Evolutionary conservation across 306 rosid genomes (phyloP).

Genomic region (Betula pendula): DNA sequence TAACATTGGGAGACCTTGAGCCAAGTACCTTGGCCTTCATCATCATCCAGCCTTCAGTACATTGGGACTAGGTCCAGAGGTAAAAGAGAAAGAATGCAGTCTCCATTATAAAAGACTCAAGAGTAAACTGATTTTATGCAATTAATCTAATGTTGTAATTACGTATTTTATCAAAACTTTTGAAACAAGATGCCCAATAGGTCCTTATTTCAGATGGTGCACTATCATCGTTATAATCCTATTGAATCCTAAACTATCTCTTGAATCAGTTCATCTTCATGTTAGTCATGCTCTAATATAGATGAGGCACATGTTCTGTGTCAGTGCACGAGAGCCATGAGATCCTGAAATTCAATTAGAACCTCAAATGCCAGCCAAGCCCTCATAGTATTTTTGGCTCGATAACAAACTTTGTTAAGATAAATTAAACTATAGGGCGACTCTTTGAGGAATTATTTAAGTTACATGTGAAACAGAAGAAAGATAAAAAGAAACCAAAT

Average conservation of each 20-base stretch:
- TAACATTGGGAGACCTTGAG: constrained; percentile 3
- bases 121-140: background rate
- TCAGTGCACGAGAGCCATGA: constrained; percentile 12
- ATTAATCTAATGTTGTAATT: background rate
- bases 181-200: background rate
- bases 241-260: constrained; percentile 4
- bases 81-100: constrained; percentile 2
- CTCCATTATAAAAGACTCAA: background rate
- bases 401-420: background rate
- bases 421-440: background rate
- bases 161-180: background rate
- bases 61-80: background rate
- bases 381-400: constrained; percentile 2
- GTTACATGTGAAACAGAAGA: constrained; percentile 4
- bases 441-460: constrained; percentile 10
- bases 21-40: background rate
- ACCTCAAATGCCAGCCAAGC: background rate
- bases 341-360: constrained; percentile 1
- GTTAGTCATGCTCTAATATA: constrained; percentile 9
- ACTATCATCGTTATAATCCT: background rate
- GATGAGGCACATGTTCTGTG: constrained; percentile 6
- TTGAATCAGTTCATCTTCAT: constrained; percentile 11
- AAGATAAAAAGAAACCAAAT: constrained; percentile 12
- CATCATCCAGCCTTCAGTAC: background rate
- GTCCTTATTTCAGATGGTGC: background rate